Evolutionary conservation across 1,284 basidiomycete species (phyloP).

Genomic region (Apiotrichum sp.): DNA sequence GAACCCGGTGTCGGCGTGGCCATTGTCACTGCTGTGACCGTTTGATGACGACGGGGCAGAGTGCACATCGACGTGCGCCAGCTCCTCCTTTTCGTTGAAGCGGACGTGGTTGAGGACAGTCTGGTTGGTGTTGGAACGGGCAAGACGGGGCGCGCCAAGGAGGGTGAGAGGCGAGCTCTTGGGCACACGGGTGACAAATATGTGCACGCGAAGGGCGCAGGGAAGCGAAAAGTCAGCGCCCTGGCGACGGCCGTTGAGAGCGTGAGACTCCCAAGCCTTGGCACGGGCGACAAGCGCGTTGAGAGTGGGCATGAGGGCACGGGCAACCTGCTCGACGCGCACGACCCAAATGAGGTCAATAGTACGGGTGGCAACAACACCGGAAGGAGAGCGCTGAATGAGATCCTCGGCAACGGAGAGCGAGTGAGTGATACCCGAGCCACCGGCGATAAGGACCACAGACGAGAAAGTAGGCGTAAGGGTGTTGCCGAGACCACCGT

Average conservation of each 20-base stretch:
- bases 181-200: conserved; percentile 40
- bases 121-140: neutral
- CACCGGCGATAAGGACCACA: conserved; percentile 42
- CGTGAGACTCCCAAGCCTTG: conserved; percentile 27
- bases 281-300: conserved; percentile 35
- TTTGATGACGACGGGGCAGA: neutral
- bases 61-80: neutral
- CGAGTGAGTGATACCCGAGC: conserved; percentile 43
- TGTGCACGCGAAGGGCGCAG: conserved; percentile 34
- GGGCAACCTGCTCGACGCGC: conserved; percentile 33
- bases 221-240: conserved; percentile 23
- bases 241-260: conserved; percentile 22
- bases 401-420: conserved; percentile 39
- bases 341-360: conserved; percentile 45
- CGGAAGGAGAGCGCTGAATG: conserved; percentile 29
- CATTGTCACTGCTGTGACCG: neutral
- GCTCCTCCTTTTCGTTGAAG: neutral
- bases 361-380: conserved; percentile 40
- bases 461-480: conserved; percentile 40
- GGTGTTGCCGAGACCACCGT: conserved; percentile 42
- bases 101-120: neutral
- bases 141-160: conserved; percentile 6
- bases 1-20: neutral
- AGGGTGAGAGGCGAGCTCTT: conserved; percentile 30
- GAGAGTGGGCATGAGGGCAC: conserved; percentile 34